Percentiles rank a stretch among this genome's conserved stretches.
Evolutionary conservation across 2,329 filamentous ascomycete genomes (phyloP).

Genomic region (Ophiostoma himal-ulmi): DNA sequence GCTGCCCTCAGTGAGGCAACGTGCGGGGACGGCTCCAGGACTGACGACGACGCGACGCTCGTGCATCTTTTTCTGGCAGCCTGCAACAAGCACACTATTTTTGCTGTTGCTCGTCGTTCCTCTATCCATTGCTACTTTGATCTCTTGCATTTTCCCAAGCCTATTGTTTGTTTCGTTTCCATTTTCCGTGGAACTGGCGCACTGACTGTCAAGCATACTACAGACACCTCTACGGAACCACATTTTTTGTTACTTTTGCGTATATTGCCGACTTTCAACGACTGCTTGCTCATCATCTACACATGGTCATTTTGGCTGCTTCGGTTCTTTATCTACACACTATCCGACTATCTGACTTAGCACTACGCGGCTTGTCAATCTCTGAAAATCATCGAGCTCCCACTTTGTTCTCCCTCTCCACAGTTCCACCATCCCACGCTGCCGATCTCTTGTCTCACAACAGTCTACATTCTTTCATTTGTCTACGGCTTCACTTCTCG

Average conservation of each 20-base stretch:
- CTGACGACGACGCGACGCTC: slow-evolving; percentile 6
- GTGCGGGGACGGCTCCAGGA: background rate
- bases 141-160: background rate
- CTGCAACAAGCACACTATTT: background rate
- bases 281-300: background rate
- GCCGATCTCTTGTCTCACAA: slow-evolving; percentile 15
- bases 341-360: background rate
- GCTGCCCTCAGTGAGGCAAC: background rate
- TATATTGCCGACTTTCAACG: background rate
- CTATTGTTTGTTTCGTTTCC: background rate
- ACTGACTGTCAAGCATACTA: background rate
- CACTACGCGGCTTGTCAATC: background rate
- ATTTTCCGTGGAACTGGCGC: background rate
- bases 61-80: background rate
- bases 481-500: too few relatives aligned
- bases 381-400: background rate
- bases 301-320: background rate
- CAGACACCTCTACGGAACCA: slow-evolving; percentile 10
- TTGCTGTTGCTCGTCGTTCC: background rate
- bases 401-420: background rate
- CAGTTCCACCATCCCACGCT: slow-evolving; percentile 13
- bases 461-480: background rate
- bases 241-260: background rate
- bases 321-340: background rate
- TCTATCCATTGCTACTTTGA: background rate